phyloP scores from a whole-genome alignment of 1,284 basidiomycete species.

The Irpex sp. region DNA sequence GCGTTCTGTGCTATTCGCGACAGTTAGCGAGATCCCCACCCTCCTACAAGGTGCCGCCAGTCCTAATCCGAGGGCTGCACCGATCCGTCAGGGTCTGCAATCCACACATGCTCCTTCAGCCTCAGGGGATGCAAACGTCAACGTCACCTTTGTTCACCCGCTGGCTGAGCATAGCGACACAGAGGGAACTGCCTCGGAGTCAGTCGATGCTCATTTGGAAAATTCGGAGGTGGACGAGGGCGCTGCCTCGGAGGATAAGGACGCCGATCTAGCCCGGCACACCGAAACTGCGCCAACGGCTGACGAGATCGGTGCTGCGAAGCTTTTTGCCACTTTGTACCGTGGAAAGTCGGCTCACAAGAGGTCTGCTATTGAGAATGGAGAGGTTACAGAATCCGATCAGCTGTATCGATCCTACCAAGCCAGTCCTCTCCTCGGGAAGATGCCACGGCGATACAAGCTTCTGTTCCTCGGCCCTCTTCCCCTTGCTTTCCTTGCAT shows the following conservation, averaged over 20 bases:
- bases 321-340: not conserved
- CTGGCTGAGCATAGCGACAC: not conserved
- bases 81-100: no score
- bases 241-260: not conserved
- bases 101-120: no score
- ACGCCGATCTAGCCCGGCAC: not conserved
- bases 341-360: not conserved
- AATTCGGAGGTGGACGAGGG: not conserved
- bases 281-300: not conserved
- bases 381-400: not conserved
- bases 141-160: no score
- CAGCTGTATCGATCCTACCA: not conserved
- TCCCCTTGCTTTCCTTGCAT: conserved; percentile 53
- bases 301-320: not conserved
- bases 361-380: not conserved
- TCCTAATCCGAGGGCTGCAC: not conserved
- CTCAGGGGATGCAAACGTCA: no score
- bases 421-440: conserved; percentile 16
- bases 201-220: not conserved
- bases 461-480: conserved; percentile 57
- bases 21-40: not conserved
- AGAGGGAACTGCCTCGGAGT: not conserved
- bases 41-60: not conserved
- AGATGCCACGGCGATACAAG: conserved; percentile 44
- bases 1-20: conserved; percentile 36